These are phyloP conservation scores for Coemansia sp. DNA, from an alignment of 192 early-diverging fungal genomes.

Conservation along the genomic window DNA sequence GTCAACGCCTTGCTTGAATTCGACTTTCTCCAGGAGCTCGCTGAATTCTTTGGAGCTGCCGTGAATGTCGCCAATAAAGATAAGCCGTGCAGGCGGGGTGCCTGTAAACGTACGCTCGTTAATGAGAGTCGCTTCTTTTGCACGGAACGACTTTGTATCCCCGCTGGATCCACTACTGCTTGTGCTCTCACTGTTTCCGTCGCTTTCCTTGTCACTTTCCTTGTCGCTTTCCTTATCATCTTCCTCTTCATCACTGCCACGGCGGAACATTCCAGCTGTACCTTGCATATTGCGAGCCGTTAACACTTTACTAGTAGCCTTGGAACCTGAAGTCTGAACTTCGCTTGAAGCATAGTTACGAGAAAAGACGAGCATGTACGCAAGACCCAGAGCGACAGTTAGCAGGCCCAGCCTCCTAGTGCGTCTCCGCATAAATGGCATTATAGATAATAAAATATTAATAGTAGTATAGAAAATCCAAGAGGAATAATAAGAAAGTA, in stretches of 20 bases:
- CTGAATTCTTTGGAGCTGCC: conserved; percentile 59
- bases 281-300: not conserved
- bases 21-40: conserved; percentile 49
- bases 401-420: not conserved
- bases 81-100: conserved; percentile 34
- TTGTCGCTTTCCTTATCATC: not conserved
- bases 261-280: not conserved
- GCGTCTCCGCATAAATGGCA: not conserved
- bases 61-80: conserved; percentile 74
- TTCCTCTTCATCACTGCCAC: not conserved
- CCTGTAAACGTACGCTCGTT: conserved; percentile 1
- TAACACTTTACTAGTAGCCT: not conserved
- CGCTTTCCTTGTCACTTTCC: not conserved
- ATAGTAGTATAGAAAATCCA: not conserved
- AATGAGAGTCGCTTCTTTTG: conserved; percentile 14
- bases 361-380: not conserved
- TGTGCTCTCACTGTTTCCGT: not conserved
- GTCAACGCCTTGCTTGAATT: conserved; percentile 46
- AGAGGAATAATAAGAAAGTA: not conserved
- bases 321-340: not conserved
- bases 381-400: not conserved
- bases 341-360: not conserved
- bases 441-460: not conserved
- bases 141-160: conserved; percentile 22
- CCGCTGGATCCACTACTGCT: not conserved